Evolutionary conservation across 225 moss, liverwort and hornwort genomes (phyloP).

Genomic region (Physcomitrium patens): DNA sequence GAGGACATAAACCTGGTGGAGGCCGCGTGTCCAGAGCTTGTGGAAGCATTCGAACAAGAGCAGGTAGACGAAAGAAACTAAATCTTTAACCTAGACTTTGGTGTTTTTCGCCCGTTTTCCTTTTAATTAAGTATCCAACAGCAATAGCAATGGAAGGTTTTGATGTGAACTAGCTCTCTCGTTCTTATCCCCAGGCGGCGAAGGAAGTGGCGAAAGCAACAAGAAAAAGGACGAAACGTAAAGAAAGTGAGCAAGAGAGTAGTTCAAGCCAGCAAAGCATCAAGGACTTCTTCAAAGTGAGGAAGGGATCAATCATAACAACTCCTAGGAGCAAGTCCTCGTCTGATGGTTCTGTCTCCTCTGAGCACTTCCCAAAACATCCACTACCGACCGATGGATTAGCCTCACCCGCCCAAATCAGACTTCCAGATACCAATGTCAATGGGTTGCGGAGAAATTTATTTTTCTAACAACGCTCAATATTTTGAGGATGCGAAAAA

Average conservation of each 20-base stretch:
- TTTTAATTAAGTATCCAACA: too few species aligned
- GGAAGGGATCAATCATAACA: neutral
- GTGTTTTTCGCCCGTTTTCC: too few species aligned
- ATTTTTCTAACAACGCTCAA: too few species aligned
- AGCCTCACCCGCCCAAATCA: too few species aligned
- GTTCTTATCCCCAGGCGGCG: slow-evolving; percentile 10
- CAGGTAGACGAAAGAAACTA: slow-evolving; percentile 28
- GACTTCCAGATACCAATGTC: too few species aligned
- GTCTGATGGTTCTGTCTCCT: neutral
- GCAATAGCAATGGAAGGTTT: neutral
- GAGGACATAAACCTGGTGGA: slow-evolving; percentile 48
- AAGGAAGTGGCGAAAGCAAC: slow-evolving; percentile 34
- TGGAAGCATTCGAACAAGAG: slow-evolving; percentile 34
- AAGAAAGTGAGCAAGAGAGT: slow-evolving; percentile 5
- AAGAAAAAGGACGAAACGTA: slow-evolving; percentile 32
- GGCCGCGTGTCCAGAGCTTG: slow-evolving; percentile 52
- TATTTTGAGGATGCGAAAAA: too few species aligned
- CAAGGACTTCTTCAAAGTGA: slow-evolving; percentile 23
- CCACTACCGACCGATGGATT: neutral
- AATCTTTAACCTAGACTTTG: too few species aligned
- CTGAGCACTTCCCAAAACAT: neutral
- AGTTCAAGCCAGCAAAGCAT: slow-evolving; percentile 26
- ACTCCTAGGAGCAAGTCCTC: neutral
- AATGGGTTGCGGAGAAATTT: too few species aligned
- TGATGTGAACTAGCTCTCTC: neutral